Evolutionary conservation across 2,329 filamentous ascomycete species (phyloP).

Genomic region (Alternaria infectoria): DNA sequence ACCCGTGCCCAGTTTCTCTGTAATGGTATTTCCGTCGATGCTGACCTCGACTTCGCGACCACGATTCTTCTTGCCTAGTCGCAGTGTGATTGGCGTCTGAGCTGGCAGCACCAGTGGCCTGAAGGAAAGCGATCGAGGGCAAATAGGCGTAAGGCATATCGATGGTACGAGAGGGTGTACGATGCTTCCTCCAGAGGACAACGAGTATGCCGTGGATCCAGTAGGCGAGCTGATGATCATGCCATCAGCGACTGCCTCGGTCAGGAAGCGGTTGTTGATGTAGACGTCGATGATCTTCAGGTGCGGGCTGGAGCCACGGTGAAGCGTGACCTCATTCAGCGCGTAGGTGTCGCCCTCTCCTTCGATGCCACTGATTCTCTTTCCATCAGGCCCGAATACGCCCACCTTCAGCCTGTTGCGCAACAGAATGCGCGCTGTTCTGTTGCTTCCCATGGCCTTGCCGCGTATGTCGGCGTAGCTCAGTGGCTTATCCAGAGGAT

Average conservation of each 20-base stretch:
- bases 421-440: constrained; percentile 81
- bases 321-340: constrained; percentile 94
- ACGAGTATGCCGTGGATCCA: constrained; percentile 91
- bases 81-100: constrained; percentile 81
- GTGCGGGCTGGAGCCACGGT: constrained; percentile 88
- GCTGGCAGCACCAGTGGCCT: constrained; percentile 87
- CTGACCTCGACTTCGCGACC: constrained; percentile 58
- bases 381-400: constrained; percentile 75
- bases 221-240: constrained; percentile 95
- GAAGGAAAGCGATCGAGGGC: constrained; percentile 89
- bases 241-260: constrained; percentile 92
- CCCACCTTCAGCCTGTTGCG: constrained; percentile 87
- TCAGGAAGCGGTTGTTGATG: constrained; percentile 86
- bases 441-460: constrained; percentile 77
- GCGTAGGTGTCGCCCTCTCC: constrained; percentile 64
- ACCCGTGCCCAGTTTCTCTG: constrained; percentile 52
- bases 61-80: constrained; percentile 70
- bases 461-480: constrained; percentile 76
- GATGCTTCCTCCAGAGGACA: constrained; percentile 92
- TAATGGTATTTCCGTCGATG: constrained; percentile 56
- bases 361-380: constrained; percentile 41
- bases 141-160: constrained; percentile 91
- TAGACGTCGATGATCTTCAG: constrained; percentile 91
- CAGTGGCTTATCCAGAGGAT: constrained; percentile 36
- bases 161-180: constrained; percentile 91